Evolutionary conservation across 1,284 basidiomycete genomes (phyloP), one percentile per base, ranked within the genome.

Genomic region (Anthracocystis walkeri): DNA sequence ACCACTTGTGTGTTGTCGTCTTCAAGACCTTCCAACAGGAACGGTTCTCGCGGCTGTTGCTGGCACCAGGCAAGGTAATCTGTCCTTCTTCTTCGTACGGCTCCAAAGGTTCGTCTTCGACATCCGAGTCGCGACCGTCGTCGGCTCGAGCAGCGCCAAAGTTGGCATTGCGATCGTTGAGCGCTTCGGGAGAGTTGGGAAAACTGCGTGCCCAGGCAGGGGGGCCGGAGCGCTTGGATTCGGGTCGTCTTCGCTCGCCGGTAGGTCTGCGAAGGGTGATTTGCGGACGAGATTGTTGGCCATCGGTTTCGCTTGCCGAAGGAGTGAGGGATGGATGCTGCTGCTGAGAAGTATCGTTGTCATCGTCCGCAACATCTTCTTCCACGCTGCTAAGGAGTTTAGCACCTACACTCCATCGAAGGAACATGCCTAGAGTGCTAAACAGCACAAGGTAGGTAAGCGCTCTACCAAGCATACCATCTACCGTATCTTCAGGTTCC

Each of bases 401-500:
- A 12, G 87, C 86, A 4, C 86, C 87, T 49, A 87, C 73, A 31
- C 83, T 85, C 87, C 87, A 87, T 16, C 87, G 84, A 14, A 86
- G 78, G 42, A 87, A 84, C 93, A 96, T 97, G 61, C 95, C 94
- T 45, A 97, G 88, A 0, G 95, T 97, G 66, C 92, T 94, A 85
- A 95, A 95, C 20, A 97, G 88, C 7, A 96, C 93, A 44, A 97
- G 89, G 83, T 97, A 97, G 0, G 94, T 95, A 66, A 97, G 87
- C 0, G 95, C 93, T 12, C 95, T 89, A 58, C 95, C 94, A 44
- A 97, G 89, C 93, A 97, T 97, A 38, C 91, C 90, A 77, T 94
- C 89, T 78, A 90, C 89, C 76, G 90, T 92, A 82, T 97, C 95
- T 58, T 92, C 90, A 16, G 82, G 82, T 35, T 80, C 71, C 10